phyloP scores from a whole-genome alignment of 768 basidiomycete species.

The Trametes sanguinea region DNA sequence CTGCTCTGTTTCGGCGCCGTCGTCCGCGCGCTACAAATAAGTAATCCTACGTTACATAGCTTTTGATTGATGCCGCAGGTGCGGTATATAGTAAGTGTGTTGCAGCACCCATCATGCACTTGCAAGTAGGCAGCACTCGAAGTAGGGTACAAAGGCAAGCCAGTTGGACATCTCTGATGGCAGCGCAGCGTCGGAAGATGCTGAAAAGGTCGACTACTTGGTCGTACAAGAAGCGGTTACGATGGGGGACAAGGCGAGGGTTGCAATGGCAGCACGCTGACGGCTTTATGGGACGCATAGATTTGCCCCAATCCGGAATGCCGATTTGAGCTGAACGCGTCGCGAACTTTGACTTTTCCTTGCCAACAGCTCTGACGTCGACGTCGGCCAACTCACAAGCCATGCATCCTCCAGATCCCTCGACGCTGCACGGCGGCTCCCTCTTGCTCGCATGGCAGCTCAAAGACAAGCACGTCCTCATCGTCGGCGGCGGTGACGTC shows the following conservation, averaged over 20 bases:
- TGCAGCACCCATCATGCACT: too few relatives aligned
- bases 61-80: too few relatives aligned
- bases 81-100: too few relatives aligned
- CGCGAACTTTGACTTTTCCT: background rate
- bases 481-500: constrained; percentile 93
- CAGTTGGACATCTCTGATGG: too few relatives aligned
- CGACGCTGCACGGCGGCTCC: constrained; percentile 57
- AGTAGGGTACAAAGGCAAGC: too few relatives aligned
- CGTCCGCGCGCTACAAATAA: background rate
- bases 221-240: too few relatives aligned
- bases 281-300: too few relatives aligned
- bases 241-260: background rate
- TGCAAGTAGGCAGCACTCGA: too few relatives aligned
- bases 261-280: background rate
- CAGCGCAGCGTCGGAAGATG: too few relatives aligned
- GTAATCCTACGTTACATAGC: too few relatives aligned
- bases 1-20: background rate
- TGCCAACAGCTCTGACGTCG: background rate
- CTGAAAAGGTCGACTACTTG: too few relatives aligned
- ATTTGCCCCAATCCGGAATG: too few relatives aligned
- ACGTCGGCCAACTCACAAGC: background rate
- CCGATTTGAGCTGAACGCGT: background rate
- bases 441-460: constrained; percentile 95
- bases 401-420: constrained; percentile 11
- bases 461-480: constrained; percentile 76